Evolutionary conservation across 2,329 filamentous ascomycete genomes (phyloP).

Genomic region (Trichoderma semiorbis): DNA sequence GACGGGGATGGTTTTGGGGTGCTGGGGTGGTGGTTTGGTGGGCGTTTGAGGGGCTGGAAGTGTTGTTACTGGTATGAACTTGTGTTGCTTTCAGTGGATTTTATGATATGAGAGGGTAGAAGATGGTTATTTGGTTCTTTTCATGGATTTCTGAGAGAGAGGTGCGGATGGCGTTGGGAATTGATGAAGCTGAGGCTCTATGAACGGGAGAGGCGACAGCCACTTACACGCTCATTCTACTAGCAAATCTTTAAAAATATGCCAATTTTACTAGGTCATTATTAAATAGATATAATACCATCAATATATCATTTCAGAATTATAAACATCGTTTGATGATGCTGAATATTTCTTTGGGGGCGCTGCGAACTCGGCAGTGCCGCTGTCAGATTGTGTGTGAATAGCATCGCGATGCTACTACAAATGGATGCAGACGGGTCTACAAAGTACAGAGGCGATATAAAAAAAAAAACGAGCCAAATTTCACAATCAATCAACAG

Average conservation of each 20-base stretch:
- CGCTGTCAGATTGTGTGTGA: neutral
- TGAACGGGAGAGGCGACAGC: neutral
- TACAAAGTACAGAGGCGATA: too few species aligned
- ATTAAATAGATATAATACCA: neutral
- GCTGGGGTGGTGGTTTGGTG: neutral
- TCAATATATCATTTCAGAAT: neutral
- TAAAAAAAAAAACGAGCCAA: neutral
- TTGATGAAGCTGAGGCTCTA: neutral
- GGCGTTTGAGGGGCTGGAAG: too few species aligned
- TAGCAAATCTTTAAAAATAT: neutral
- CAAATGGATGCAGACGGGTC: too few species aligned
- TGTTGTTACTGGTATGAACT: neutral
- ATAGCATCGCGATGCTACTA: neutral
- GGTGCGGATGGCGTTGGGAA: neutral
- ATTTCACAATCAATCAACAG: neutral
- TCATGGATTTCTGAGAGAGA: neutral
- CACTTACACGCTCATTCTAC: neutral
- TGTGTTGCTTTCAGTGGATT: neutral
- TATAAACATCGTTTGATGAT: neutral
- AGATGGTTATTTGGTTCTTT: neutral
- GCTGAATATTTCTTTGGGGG: neutral
- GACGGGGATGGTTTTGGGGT: neutral
- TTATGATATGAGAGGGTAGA: rapidly evolving
- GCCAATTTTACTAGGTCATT: rapidly evolving
- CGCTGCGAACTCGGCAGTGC: neutral